phyloP scores from a whole-genome alignment of 73 alveolate genomes.

The Breviolum minutum region DNA sequence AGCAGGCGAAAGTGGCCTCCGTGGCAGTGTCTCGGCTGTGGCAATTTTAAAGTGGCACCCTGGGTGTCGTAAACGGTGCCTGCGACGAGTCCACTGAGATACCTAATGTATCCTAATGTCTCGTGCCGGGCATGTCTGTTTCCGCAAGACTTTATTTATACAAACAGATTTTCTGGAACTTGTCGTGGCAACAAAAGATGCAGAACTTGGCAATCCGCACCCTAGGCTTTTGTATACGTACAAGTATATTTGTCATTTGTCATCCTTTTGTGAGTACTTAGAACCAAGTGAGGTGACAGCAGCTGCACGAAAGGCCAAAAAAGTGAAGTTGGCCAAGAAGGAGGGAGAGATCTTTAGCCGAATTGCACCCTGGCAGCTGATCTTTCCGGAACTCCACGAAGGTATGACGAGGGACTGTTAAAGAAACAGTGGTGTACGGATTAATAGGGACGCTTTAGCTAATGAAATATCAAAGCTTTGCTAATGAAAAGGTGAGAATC shows the following conservation, averaged over 20 bases:
- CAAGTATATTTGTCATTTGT: too few relatives aligned
- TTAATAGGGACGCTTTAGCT: neutral
- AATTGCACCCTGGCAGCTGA: slow-evolving; percentile 2
- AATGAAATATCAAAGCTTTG: too few relatives aligned
- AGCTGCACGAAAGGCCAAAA: slow-evolving; percentile 36
- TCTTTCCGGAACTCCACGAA: neutral
- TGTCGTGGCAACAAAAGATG: too few relatives aligned
- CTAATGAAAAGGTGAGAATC: too few relatives aligned
- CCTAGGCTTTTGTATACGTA: too few relatives aligned
- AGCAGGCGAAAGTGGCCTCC: slow-evolving; percentile 23
- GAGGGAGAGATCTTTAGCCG: neutral
- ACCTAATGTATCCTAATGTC: neutral
- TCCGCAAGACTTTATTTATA: too few relatives aligned
- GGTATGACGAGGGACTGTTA: too few relatives aligned
- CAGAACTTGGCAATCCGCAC: too few relatives aligned
- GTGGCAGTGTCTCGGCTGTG: slow-evolving; percentile 17
- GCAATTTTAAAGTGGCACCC: neutral
- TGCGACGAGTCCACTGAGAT: neutral
- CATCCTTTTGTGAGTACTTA: too few relatives aligned
- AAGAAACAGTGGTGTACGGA: neutral
- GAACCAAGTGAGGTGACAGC: slow-evolving; percentile 54
- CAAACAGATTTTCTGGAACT: too few relatives aligned
- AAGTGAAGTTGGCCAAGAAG: slow-evolving; percentile 11
- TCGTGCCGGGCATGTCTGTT: neutral
- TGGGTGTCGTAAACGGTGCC: too few relatives aligned